Evolutionary conservation across 176 grass and related monocot species (phyloP).

Genomic region (Lolium rigidum): DNA sequence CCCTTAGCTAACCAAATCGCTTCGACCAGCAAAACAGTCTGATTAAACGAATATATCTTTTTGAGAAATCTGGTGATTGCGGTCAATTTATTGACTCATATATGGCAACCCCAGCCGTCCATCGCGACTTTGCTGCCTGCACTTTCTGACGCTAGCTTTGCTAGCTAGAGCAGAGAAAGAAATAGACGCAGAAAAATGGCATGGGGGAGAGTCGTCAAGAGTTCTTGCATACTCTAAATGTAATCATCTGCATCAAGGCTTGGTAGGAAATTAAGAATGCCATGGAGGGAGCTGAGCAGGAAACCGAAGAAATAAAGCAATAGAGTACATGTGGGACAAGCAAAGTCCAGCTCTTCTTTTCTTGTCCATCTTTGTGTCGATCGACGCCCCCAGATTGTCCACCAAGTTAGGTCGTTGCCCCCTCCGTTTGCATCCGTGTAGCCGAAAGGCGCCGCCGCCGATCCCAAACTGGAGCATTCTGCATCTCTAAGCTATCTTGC

Average conservation of each 20-base stretch:
- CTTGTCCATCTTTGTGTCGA: not conserved
- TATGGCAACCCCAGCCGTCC: no score
- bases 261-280: not conserved
- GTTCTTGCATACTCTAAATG: not conserved
- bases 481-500: not conserved
- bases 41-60: no score
- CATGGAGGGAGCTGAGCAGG: not conserved
- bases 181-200: no score
- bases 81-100: no score
- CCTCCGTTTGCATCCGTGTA: not conserved
- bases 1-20: no score
- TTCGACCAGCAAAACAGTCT: no score
- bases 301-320: slow-evolving; percentile 23
- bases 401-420: slow-evolving; percentile 7
- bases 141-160: no score
- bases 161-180: no score
- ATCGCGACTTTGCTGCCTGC: no score
- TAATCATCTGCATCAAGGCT: not conserved
- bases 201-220: no score
- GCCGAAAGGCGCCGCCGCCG: not conserved
- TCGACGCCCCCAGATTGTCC: not conserved
- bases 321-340: slow-evolving; percentile 10
- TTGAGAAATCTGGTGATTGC: no score
- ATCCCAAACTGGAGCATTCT: not conserved
- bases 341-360: slow-evolving; percentile 6